Conservation (phyloP, 352 stramenopile genomes). For the Globisporangium nunn region DNA sequence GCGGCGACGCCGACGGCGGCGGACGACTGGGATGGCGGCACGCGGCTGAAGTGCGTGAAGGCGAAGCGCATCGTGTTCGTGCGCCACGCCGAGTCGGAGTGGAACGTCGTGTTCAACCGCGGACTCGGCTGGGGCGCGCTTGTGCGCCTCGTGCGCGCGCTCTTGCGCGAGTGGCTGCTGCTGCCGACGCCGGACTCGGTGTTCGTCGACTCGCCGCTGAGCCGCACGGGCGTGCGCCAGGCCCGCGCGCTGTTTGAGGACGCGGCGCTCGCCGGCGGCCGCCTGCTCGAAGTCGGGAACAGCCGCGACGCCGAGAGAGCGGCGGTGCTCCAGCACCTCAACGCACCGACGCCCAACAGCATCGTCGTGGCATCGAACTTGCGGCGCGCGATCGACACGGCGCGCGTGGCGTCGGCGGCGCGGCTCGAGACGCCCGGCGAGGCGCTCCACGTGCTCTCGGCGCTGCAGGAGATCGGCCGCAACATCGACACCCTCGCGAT, state of each 20-base stretch:
- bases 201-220: conserved; percentile 84
- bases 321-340: conserved; percentile 40
- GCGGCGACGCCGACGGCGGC: not conserved
- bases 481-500: conserved; percentile 85
- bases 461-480: conserved; percentile 77
- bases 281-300: not conserved
- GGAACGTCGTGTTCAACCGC: conserved; percentile 87
- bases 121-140: conserved; percentile 38
- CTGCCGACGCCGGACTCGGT: conserved; percentile 61
- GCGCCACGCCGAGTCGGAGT: conserved; percentile 83
- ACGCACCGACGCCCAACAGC: conserved; percentile 35
- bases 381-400: conserved; percentile 70
- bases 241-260: conserved; percentile 41
- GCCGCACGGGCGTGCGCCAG: conserved; percentile 44
- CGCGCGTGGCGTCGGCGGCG: conserved; percentile 60
- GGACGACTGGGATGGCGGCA: not conserved
- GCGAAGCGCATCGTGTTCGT: conserved; percentile 75
- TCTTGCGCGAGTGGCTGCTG: conserved; percentile 63
- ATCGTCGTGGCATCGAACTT: conserved; percentile 73
- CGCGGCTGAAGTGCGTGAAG: not conserved
- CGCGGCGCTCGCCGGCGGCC: not conserved
- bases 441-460: conserved; percentile 75
- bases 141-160: conserved; percentile 37
- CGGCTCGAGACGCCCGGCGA: conserved; percentile 46
- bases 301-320: conserved; percentile 14